These are phyloP conservation scores for Podosphaera aphanis DNA, from an alignment of 2,329 filamentous ascomycete species.

Conservation along the genomic window DNA sequence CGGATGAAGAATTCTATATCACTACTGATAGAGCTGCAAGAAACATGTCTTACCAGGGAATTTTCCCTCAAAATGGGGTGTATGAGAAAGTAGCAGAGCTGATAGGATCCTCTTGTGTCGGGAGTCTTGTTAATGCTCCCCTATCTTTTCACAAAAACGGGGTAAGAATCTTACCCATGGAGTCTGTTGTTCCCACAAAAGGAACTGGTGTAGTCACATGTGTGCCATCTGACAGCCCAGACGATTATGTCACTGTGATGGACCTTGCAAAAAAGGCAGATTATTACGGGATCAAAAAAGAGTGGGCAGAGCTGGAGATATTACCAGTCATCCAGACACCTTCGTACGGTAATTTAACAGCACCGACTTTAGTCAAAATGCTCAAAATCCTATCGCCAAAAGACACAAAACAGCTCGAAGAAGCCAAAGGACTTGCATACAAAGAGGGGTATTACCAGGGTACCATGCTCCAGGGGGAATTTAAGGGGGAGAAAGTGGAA, in stretches of 20 bases:
- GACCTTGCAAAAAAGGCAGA: slow-evolving; percentile 89
- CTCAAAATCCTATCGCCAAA: slow-evolving; percentile 95
- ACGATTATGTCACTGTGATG: slow-evolving; percentile 73
- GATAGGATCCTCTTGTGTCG: slow-evolving; percentile 57
- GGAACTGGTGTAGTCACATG: slow-evolving; percentile 92
- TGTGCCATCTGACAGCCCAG: slow-evolving; percentile 85
- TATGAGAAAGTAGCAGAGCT: slow-evolving; percentile 54
- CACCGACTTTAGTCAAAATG: slow-evolving; percentile 64
- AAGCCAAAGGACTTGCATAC: slow-evolving; percentile 91
- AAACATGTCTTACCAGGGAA: slow-evolving; percentile 90
- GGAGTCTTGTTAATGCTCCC: slow-evolving; percentile 73
- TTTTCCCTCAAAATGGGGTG: slow-evolving; percentile 55
- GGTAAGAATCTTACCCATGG: slow-evolving; percentile 85
- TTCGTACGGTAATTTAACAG: slow-evolving; percentile 63
- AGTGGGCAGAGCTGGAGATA: slow-evolving; percentile 85
- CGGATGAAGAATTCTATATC: slow-evolving; percentile 60
- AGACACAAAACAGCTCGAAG: slow-evolving; percentile 68
- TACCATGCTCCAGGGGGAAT: slow-evolving; percentile 67
- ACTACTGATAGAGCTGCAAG: slow-evolving; percentile 61
- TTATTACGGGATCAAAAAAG: slow-evolving; percentile 87
- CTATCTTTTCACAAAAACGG: slow-evolving; percentile 65
- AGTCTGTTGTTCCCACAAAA: slow-evolving; percentile 74
- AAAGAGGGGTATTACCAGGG: slow-evolving; percentile 96
- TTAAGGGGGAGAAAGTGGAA: slow-evolving; percentile 68
- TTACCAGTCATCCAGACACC: slow-evolving; percentile 76